Conservation (phyloP, 768 basidiomycete species). For the Obba rivulosa region DNA sequence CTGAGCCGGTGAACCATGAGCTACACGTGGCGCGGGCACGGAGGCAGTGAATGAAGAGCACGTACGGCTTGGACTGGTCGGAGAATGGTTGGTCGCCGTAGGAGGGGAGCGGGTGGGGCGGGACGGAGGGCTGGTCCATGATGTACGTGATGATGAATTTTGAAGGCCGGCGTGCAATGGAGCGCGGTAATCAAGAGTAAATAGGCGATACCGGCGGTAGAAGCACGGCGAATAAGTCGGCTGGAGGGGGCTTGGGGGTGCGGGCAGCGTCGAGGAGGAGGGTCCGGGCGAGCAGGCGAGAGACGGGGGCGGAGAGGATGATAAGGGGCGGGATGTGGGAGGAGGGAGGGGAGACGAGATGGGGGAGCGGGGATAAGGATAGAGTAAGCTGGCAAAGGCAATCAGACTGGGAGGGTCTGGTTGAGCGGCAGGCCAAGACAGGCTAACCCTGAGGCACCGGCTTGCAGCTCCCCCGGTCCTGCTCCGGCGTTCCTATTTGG, state of each 20-base stretch:
- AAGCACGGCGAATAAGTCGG: too few species aligned
- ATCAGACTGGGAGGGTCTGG: too few species aligned
- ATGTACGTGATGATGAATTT: background rate
- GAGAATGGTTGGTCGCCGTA: background rate
- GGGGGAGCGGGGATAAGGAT: background rate
- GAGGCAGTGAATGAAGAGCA: constrained; percentile 1
- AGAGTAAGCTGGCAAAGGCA: background rate
- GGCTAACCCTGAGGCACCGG: too few species aligned
- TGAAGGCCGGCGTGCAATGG: constrained; percentile 5
- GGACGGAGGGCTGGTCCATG: constrained; percentile 7
- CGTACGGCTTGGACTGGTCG: constrained; percentile 5
- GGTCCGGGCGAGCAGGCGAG: background rate
- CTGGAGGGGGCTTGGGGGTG: background rate
- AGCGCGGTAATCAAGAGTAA: constrained; percentile 1
- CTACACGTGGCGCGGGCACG: background rate
- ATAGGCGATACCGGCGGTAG: background rate
- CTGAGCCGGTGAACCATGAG: constrained; percentile 16
- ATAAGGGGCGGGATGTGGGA: background rate
- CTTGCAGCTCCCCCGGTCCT: too few species aligned
- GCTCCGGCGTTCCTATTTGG: too few species aligned
- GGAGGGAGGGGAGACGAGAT: constrained; percentile 2
- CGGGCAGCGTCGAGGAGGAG: background rate
- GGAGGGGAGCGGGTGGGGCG: background rate
- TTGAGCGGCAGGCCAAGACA: too few species aligned
- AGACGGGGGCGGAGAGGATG: background rate